These are phyloP conservation scores for Colletotrichum endophyticum DNA, from an alignment of 2,329 filamentous ascomycete genomes.

Conservation along the genomic window DNA sequence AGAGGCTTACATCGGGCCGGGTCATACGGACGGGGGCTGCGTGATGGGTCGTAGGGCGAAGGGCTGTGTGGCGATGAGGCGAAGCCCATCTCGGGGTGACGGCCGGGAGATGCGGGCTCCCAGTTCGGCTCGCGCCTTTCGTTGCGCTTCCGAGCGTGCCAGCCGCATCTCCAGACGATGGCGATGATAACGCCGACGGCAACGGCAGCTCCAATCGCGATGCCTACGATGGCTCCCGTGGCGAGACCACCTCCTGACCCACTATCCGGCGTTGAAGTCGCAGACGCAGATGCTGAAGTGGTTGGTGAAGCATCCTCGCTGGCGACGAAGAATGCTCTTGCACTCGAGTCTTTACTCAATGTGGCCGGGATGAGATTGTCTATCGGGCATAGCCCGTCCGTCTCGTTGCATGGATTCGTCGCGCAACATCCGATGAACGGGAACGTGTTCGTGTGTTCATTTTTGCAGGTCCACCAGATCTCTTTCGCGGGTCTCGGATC, in stretches of 20 bases:
- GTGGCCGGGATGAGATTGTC: conserved; percentile 26
- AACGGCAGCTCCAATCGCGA: conserved; percentile 21
- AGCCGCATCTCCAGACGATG: conserved; percentile 16
- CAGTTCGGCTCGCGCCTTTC: conserved; percentile 12
- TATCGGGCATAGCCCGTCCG: conserved; percentile 26
- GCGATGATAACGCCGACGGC: conserved; percentile 7
- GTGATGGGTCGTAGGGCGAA: neutral
- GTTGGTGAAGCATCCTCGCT: neutral
- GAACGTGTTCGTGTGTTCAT: conserved; percentile 16
- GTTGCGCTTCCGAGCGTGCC: conserved; percentile 17
- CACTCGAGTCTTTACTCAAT: conserved; percentile 25
- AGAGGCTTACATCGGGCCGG: neutral
- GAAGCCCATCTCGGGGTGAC: conserved; percentile 13
- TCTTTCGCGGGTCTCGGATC: conserved; percentile 15
- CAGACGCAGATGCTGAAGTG: neutral
- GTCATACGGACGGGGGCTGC: neutral
- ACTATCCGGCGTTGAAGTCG: neutral
- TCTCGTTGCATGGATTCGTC: conserved; percentile 33
- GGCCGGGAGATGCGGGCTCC: neutral
- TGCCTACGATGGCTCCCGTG: conserved; percentile 22
- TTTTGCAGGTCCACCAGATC: conserved; percentile 39
- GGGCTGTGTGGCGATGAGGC: conserved; percentile 1
- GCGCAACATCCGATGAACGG: conserved; percentile 45
- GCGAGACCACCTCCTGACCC: neutral
- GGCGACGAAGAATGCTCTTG: conserved; percentile 19